Percentiles rank a stretch among this genome's conserved stretches.
phyloP scores from a whole-genome alignment of 2,329 filamentous ascomycete genomes.

The Corynespora cassiicola region DNA sequence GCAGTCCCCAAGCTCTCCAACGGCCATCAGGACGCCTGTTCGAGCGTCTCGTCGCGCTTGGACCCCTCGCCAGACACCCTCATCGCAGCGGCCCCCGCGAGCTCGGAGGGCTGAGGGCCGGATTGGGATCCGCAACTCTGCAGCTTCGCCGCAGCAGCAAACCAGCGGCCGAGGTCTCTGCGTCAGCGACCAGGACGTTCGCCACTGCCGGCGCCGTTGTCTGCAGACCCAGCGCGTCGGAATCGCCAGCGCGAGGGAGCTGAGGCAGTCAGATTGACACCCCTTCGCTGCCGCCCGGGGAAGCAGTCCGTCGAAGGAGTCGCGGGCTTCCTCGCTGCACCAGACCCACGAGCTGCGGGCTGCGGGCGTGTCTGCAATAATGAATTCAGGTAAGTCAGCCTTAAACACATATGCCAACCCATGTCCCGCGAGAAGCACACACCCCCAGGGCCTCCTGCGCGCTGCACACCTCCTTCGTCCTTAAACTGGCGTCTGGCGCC shows the following conservation, averaged over 20 bases:
- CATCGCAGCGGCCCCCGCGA: slow-evolving; percentile 16
- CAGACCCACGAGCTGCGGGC: no score
- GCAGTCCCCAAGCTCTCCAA: slow-evolving; percentile 31
- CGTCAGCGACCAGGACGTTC: slow-evolving; percentile 31
- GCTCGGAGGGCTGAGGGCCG: slow-evolving; percentile 7
- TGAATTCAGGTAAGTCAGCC: slow-evolving; percentile 49
- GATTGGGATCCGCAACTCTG: slow-evolving; percentile 14
- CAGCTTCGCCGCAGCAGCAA: no score
- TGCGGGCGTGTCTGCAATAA: slow-evolving; percentile 32
- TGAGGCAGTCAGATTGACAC: slow-evolving; percentile 37
- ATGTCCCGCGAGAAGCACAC: slow-evolving; percentile 31
- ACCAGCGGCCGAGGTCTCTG: no score
- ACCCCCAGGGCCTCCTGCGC: slow-evolving; percentile 30
- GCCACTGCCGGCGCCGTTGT: slow-evolving; percentile 33
- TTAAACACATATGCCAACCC: slow-evolving; percentile 29
- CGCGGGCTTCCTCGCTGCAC: slow-evolving; percentile 20
- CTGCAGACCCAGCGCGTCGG: slow-evolving; percentile 32
- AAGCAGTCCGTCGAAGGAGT: slow-evolving; percentile 16
- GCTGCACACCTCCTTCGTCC: slow-evolving; percentile 30
- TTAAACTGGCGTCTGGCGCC: no score
- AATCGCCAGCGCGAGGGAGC: slow-evolving; percentile 24
- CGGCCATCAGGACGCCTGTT: slow-evolving; percentile 21
- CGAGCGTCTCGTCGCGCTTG: slow-evolving; percentile 20
- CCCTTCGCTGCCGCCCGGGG: slow-evolving; percentile 14
- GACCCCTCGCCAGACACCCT: slow-evolving; percentile 18